Evolutionary conservation across 2,329 filamentous ascomycete genomes (phyloP).

Genomic region (Cladosporium sp.): DNA sequence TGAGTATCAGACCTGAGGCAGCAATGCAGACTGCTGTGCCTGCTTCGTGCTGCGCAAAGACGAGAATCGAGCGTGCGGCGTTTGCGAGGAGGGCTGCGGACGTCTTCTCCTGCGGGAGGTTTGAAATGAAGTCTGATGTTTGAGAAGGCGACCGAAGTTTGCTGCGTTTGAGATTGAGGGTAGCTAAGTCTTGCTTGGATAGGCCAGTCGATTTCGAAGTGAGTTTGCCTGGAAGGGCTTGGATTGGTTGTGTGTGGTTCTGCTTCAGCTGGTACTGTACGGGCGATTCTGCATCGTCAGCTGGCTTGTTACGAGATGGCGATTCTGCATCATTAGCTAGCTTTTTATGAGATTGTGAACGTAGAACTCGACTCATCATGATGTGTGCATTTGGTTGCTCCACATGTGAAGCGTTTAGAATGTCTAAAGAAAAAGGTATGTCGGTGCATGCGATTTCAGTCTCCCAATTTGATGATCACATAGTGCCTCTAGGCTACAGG

Average conservation of each 20-base stretch:
- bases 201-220: not conserved
- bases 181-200: not conserved
- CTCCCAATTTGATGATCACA: not conserved
- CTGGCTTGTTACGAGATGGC: not conserved
- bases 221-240: not conserved
- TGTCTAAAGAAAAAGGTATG: not conserved
- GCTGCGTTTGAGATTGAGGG: not conserved
- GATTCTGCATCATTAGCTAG: not conserved
- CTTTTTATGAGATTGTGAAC: not conserved
- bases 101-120: not conserved
- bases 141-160: not conserved
- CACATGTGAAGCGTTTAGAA: not conserved
- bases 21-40: conserved; percentile 55
- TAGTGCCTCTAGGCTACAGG: not conserved
- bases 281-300: not conserved
- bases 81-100: not conserved
- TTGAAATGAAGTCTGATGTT: not conserved
- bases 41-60: conserved; percentile 53
- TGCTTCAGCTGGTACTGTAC: not conserved
- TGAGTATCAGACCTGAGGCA: conserved; percentile 47
- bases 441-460: not conserved
- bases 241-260: not conserved
- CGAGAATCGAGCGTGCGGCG: conserved; percentile 34
- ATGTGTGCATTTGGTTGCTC: too few relatives aligned
- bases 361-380: not conserved